Evolutionary conservation across 257 asterid genomes (phyloP).

Genomic region (Anisodus tanguticus): DNA sequence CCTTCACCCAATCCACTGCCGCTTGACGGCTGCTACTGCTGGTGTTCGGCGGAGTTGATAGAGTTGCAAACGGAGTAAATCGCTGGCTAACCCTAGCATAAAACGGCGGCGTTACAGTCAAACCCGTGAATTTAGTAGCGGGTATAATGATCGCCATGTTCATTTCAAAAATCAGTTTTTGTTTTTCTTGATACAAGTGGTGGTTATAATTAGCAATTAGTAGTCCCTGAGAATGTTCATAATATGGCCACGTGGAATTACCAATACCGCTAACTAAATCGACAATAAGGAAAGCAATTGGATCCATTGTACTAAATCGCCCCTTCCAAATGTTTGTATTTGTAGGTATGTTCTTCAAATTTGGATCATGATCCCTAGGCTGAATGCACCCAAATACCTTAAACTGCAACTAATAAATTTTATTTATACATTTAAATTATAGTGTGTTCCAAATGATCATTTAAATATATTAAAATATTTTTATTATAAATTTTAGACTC

Average conservation of each 20-base stretch:
- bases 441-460: no score
- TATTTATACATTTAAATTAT: no score
- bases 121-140: slow-evolving; percentile 30
- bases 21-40: slow-evolving; percentile 38
- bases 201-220: slow-evolving; percentile 2
- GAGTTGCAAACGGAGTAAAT: slow-evolving; percentile 44
- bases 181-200: not conserved
- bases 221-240: not conserved
- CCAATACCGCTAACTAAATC: not conserved
- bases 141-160: slow-evolving; percentile 60
- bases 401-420: no score
- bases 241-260: slow-evolving; percentile 33
- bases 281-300: no score
- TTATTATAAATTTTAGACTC: no score
- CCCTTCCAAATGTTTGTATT: no score
- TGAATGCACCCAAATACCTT: no score
- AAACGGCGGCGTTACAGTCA: slow-evolving; percentile 42
- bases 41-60: slow-evolving; percentile 47
- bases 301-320: no score
- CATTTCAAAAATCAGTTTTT: not conserved
- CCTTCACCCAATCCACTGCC: slow-evolving; percentile 65
- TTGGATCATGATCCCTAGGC: no score
- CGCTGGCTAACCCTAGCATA: slow-evolving; percentile 41
- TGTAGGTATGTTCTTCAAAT: no score
- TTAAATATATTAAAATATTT: no score